Conservation (phyloP, 805 yeast species). For the Brettanomyces custersianus region DNA sequence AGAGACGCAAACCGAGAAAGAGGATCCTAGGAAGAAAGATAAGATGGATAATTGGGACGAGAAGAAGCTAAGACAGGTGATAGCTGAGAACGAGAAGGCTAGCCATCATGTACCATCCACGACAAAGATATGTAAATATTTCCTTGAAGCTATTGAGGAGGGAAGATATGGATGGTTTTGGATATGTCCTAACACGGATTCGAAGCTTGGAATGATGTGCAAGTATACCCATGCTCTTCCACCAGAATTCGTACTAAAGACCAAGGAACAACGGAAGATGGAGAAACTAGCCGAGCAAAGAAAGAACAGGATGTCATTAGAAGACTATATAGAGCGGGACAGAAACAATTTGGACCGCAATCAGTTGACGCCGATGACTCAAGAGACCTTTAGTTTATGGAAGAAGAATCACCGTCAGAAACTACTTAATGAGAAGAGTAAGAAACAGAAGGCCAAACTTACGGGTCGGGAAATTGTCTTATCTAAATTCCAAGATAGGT, state of each 20-base stretch:
- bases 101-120: slow-evolving; percentile 91
- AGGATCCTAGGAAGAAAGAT: slow-evolving; percentile 58
- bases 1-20: slow-evolving; percentile 20
- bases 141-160: slow-evolving; percentile 94
- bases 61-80: slow-evolving; percentile 81
- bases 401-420: slow-evolving; percentile 57
- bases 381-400: slow-evolving; percentile 77
- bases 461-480: slow-evolving; percentile 65
- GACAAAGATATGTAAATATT: slow-evolving; percentile 86
- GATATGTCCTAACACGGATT: slow-evolving; percentile 93
- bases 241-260: slow-evolving; percentile 92
- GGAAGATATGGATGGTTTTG: slow-evolving; percentile 99
- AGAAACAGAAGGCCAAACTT: slow-evolving; percentile 30
- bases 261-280: slow-evolving; percentile 88
- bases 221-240: slow-evolving; percentile 94
- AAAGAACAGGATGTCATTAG: slow-evolving; percentile 86
- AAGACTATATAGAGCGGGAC: slow-evolving; percentile 92
- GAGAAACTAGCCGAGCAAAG: slow-evolving; percentile 78
- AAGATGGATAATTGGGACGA: slow-evolving; percentile 98
- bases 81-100: slow-evolving; percentile 89
- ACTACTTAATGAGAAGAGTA: slow-evolving; percentile 32
- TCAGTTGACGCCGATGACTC: slow-evolving; percentile 78
- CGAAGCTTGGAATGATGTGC: slow-evolving; percentile 46
- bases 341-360: slow-evolving; percentile 72
- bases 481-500: slow-evolving; percentile 50